Percentiles rank a stretch among this genome's conserved stretches.
phyloP scores from a whole-genome alignment of 208 protist species.

The Trypanosoma vivax region DNA sequence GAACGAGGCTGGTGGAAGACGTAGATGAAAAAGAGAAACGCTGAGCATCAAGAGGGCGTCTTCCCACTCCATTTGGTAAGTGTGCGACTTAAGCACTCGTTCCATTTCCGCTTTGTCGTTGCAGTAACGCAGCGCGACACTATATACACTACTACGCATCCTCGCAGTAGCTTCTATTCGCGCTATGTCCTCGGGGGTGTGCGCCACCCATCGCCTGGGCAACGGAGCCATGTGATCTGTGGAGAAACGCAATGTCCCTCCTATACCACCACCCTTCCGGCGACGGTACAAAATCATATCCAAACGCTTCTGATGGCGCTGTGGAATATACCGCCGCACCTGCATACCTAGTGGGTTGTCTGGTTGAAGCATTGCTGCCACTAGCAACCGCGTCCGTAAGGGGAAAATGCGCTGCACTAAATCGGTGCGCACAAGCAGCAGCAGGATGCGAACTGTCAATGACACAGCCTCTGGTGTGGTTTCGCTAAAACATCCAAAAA shows the following conservation, averaged over 20 bases:
- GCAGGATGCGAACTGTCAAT: slow-evolving; percentile 4
- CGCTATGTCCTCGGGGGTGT: slow-evolving; percentile 7
- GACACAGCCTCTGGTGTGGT: slow-evolving; percentile 1
- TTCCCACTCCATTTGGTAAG: background rate
- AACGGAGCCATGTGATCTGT: no score
- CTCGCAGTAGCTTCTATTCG: slow-evolving; percentile 7
- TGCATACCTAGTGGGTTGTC: slow-evolving; percentile 31
- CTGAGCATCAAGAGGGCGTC: slow-evolving; percentile 5
- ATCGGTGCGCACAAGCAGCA: no score
- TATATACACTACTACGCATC: slow-evolving; percentile 11
- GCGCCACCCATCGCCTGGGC: background rate
- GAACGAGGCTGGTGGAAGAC: slow-evolving; percentile 12
- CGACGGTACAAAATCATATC: slow-evolving; percentile 19
- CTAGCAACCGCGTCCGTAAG: slow-evolving; percentile 1
- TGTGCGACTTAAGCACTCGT: background rate
- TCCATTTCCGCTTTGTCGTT: slow-evolving; percentile 5
- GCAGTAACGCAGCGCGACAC: slow-evolving; percentile 5
- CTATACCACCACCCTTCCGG: background rate
- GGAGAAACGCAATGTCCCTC: no score
- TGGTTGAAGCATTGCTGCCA: slow-evolving; percentile 28
- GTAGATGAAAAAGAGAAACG: slow-evolving; percentile 10
- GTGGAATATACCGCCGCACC: slow-evolving; percentile 24
- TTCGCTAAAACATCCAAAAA: slow-evolving; percentile 12
- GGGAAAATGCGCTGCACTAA: no score
- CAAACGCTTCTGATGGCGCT: slow-evolving; percentile 25